These are phyloP conservation scores for Capsella rubella DNA, from an alignment of 441 rosid genomes.

Conservation along the genomic window DNA sequence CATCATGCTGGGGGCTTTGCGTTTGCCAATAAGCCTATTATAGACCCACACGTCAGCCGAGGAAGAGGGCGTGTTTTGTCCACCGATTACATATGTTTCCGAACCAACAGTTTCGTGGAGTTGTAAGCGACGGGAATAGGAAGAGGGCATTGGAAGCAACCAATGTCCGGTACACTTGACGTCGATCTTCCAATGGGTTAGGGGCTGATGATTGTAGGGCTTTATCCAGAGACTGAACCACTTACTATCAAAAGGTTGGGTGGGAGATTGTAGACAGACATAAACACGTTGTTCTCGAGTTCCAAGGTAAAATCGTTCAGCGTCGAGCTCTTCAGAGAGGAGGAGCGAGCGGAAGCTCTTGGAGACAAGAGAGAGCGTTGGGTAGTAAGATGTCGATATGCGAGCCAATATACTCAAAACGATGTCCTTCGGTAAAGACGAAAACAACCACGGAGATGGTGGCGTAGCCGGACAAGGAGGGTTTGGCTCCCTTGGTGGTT, in stretches of 20 bases:
- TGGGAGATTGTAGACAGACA: conserved; percentile 49
- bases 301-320: conserved; percentile 52
- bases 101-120: conserved; percentile 51
- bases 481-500: neutral
- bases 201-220: conserved; percentile 20
- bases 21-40: conserved; percentile 56
- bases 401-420: conserved; percentile 63
- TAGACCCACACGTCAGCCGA: conserved; percentile 63
- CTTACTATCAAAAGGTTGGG: conserved; percentile 39
- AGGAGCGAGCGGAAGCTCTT: conserved; percentile 56
- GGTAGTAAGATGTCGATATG: conserved; percentile 58
- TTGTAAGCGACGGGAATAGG: conserved; percentile 50
- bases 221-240: conserved; percentile 55
- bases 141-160: conserved; percentile 53
- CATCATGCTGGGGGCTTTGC: conserved; percentile 54
- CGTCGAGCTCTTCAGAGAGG: conserved; percentile 56
- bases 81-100: conserved; percentile 59
- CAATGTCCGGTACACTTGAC: conserved; percentile 18
- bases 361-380: conserved; percentile 63
- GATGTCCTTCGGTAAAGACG: conserved; percentile 59
- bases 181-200: neutral
- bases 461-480: neutral
- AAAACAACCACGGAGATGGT: conserved; percentile 45
- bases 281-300: conserved; percentile 47
- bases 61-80: conserved; percentile 55